A percentile compares a stretch with the other conserved stretches of the same genome.
Evolutionary conservation across 345 rosid species (phyloP).

Genomic region (Murraya paniculata): DNA sequence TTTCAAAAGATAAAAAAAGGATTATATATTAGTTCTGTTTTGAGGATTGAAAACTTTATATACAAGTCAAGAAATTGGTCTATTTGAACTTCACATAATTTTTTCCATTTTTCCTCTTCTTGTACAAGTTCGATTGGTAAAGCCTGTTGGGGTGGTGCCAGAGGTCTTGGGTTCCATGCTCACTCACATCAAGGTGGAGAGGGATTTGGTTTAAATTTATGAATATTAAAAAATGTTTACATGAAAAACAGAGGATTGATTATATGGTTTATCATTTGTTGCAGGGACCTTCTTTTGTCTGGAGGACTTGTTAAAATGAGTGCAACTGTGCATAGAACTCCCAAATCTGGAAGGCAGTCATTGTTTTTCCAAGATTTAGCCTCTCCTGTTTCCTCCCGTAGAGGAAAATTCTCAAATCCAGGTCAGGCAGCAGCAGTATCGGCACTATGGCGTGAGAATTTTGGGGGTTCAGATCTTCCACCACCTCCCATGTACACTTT

Average conservation of each 20-base stretch:
- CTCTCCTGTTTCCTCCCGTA: conserved; percentile 71
- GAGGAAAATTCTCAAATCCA: conserved; percentile 75
- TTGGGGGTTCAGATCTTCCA: conserved; percentile 85
- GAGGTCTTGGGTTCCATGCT: background rate
- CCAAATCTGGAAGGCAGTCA: conserved; percentile 79
- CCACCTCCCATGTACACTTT: conserved; percentile 89
- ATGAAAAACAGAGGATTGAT: background rate
- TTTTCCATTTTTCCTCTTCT: background rate
- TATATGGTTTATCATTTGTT: conserved; percentile 10
- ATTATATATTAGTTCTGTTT: background rate
- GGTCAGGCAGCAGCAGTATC: conserved; percentile 95
- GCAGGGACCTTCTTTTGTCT: conserved; percentile 13
- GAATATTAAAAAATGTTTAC: background rate
- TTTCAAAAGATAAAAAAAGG: background rate
- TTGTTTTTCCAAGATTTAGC: conserved; percentile 86
- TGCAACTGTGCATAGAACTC: conserved; percentile 55
- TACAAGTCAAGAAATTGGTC: background rate
- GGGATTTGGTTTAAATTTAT: background rate
- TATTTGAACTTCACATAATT: background rate
- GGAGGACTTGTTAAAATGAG: conserved; percentile 43
- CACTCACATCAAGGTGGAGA: background rate
- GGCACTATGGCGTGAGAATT: conserved; percentile 94
- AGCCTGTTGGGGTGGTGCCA: background rate
- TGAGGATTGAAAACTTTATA: background rate
- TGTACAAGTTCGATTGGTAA: background rate